These are phyloP conservation scores for Aspergillus brasiliensis DNA, from an alignment of 2,329 filamentous ascomycete species.

Conservation along the genomic window DNA sequence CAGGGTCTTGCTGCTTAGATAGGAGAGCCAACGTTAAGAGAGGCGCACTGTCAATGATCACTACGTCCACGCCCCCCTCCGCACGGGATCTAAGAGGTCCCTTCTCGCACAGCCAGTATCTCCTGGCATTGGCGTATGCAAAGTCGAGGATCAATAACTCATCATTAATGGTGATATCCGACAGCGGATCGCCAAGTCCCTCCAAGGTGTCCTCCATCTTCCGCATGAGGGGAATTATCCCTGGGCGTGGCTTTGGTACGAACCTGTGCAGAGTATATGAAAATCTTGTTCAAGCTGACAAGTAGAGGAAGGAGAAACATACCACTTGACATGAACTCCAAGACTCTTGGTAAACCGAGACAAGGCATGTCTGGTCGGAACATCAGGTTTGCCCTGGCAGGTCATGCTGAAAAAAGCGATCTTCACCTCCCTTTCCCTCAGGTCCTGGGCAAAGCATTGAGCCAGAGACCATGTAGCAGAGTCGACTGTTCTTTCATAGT, in stretches of 20 bases:
- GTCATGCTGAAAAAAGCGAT: constrained; percentile 77
- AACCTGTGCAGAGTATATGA: constrained; percentile 42
- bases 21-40: constrained; percentile 75
- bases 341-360: constrained; percentile 67
- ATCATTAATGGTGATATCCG: constrained; percentile 63
- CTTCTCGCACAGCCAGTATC: constrained; percentile 69
- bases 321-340: constrained; percentile 71
- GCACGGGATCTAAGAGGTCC: constrained; percentile 65
- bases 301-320: constrained; percentile 34
- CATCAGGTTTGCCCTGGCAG: constrained; percentile 73
- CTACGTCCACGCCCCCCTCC: constrained; percentile 71
- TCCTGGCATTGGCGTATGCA: constrained; percentile 69
- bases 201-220: constrained; percentile 84
- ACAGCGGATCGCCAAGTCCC: constrained; percentile 66
- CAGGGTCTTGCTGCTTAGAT: constrained; percentile 67
- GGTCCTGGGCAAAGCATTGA: constrained; percentile 60
- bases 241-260: constrained; percentile 74
- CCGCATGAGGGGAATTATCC: constrained; percentile 77
- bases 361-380: constrained; percentile 73
- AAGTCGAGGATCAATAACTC: constrained; percentile 65
- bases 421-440: constrained; percentile 64
- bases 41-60: constrained; percentile 77
- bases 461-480: constrained; percentile 64
- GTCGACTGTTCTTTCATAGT: constrained; percentile 62
- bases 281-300: no score